Conservation (phyloP, 2,329 filamentous ascomycete genomes). For the Remersonia thermophila region DNA sequence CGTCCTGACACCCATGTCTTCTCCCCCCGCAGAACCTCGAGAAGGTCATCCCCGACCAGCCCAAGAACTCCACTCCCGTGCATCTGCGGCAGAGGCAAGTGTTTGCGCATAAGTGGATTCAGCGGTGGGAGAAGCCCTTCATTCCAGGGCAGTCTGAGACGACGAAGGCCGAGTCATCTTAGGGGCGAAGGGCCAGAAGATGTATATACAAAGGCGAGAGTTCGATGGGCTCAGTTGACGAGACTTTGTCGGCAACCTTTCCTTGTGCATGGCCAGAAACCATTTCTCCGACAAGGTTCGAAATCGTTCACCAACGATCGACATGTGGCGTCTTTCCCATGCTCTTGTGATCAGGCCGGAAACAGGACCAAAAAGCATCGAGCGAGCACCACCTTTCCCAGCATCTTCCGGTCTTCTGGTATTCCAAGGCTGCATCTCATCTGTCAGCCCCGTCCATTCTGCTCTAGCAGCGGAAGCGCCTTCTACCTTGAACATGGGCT, state of each 20-base stretch:
- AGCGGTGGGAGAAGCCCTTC: conserved; percentile 19
- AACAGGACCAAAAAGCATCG: no score
- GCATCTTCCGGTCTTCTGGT: no score
- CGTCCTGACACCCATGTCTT: background rate
- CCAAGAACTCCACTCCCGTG: conserved; percentile 56
- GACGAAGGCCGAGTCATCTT: conserved; percentile 12
- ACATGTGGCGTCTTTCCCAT: no score
- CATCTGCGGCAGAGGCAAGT: conserved; percentile 57
- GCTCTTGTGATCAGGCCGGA: no score
- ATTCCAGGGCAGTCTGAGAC: conserved; percentile 17
- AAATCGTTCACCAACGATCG: no score
- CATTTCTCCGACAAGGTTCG: no score
- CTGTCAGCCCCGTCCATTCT: no score
- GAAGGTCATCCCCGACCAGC: conserved; percentile 66
- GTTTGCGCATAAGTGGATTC: conserved; percentile 36
- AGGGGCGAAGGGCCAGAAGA: conserved; percentile 1
- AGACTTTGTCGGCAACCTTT: conserved; percentile 2
- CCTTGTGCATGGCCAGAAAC: no score
- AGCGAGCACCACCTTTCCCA: no score
- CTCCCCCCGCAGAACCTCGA: conserved; percentile 52
- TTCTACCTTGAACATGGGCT: no score
- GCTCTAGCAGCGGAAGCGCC: no score
- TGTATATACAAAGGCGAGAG: conserved; percentile 7
- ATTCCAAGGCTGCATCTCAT: no score
- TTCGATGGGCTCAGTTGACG: conserved; percentile 7